Conservation (phyloP, 2,329 filamentous ascomycete genomes). For the Cladosporium sp. region DNA sequence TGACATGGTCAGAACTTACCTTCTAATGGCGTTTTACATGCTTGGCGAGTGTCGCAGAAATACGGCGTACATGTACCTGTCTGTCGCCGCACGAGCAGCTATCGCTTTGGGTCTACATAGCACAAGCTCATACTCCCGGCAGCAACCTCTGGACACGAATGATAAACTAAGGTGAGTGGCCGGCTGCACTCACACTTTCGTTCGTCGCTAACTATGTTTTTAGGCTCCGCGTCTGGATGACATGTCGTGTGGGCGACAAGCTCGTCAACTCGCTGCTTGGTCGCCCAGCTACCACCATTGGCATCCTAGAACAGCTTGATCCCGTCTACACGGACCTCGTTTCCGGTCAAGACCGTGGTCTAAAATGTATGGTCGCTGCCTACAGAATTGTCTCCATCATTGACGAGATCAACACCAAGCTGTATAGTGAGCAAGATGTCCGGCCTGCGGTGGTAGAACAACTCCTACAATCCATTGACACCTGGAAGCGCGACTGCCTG, state of each 20-base stretch:
- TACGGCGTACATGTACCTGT: conserved; percentile 64
- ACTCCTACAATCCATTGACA: conserved; percentile 21
- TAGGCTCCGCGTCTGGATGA: conserved; percentile 15
- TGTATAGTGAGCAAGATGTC: conserved; percentile 8
- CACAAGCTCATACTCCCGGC: conserved; percentile 22
- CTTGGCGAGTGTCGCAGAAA: conserved; percentile 60
- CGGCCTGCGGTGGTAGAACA: conserved; percentile 6
- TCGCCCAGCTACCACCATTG: conserved; percentile 26
- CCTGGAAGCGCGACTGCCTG: conserved; percentile 15
- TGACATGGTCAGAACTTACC: conserved; percentile 53
- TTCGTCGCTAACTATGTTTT: conserved; percentile 19
- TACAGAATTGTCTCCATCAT: conserved; percentile 18
- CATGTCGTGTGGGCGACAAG: conserved; percentile 14
- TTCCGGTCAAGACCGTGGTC: not conserved
- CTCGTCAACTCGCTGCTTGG: conserved; percentile 23
- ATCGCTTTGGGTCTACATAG: conserved; percentile 58
- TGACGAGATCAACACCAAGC: conserved; percentile 17
- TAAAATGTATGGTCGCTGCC: conserved; percentile 8
- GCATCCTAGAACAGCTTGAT: conserved; percentile 21
- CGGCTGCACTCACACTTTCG: conserved; percentile 20
- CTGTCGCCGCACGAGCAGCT: conserved; percentile 59
- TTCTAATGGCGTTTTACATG: conserved; percentile 62
- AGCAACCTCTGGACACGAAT: conserved; percentile 23
- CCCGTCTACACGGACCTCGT: not conserved
- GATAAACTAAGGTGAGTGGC: conserved; percentile 19